phyloP scores from a whole-genome alignment of 805 yeast genomes.

The Babjeviella inositovora region DNA sequence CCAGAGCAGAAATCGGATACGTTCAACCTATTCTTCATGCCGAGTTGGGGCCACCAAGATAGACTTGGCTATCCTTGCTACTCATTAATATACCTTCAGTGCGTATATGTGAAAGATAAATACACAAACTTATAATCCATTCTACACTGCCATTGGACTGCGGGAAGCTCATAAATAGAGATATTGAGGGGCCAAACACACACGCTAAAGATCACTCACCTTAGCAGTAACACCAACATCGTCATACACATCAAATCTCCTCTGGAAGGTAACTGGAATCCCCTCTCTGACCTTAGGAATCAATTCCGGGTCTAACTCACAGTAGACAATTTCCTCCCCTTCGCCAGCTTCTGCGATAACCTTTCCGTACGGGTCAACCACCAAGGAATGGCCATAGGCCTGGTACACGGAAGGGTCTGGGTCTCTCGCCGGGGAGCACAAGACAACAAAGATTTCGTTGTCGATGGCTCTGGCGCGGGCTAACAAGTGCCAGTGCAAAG shows the following conservation, averaged over 20 bases:
- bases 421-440: constrained; percentile 86
- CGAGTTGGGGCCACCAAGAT: too few species aligned
- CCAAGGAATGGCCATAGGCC: constrained; percentile 53
- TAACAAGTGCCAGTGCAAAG: constrained; percentile 66
- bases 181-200: too few species aligned
- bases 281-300: constrained; percentile 42
- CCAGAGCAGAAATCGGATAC: too few species aligned
- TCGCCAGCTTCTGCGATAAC: constrained; percentile 62
- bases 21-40: too few species aligned
- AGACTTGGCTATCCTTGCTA: too few species aligned
- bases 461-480: constrained; percentile 66
- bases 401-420: constrained; percentile 38
- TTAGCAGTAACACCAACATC: too few species aligned
- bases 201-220: too few species aligned
- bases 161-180: too few species aligned
- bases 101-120: too few species aligned
- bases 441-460: constrained; percentile 53
- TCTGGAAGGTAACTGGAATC: constrained; percentile 55
- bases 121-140: too few species aligned
- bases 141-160: too few species aligned
- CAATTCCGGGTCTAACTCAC: constrained; percentile 49
- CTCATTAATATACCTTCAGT: too few species aligned
- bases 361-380: constrained; percentile 47
- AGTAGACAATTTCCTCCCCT: constrained; percentile 60
- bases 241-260: constrained; percentile 52